Conservation (phyloP, 805 yeast genomes). For the Yamadazyma insecticola region DNA sequence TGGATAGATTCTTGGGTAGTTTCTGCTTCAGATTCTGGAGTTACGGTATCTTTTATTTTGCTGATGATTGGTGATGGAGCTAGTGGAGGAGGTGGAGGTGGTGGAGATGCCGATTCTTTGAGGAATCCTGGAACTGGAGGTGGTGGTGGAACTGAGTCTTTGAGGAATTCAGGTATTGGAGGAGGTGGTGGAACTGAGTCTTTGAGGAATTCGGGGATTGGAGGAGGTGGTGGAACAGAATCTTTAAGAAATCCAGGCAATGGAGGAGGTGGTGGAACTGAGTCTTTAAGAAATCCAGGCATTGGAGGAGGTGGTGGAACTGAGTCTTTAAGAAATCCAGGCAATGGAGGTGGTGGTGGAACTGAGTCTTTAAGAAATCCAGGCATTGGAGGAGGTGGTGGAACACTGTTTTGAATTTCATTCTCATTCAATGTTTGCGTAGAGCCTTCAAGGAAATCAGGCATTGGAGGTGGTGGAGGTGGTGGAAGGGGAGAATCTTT, state of each 20-base stretch:
- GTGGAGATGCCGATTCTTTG: too few relatives aligned
- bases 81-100: slow-evolving; percentile 16
- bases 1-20: slow-evolving; percentile 1
- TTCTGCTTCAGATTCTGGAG: neutral
- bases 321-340: slow-evolving; percentile 10
- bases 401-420: neutral
- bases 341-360: slow-evolving; percentile 17
- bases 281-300: too few relatives aligned
- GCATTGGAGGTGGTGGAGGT: slow-evolving; percentile 5
- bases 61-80: slow-evolving; percentile 12
- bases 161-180: slow-evolving; percentile 6
- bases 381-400: slow-evolving; percentile 8
- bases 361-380: slow-evolving; percentile 7
- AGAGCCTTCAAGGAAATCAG: too few relatives aligned
- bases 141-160: slow-evolving; percentile 2
- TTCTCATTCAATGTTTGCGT: too few relatives aligned
- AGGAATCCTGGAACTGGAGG: slow-evolving; percentile 8
- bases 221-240: slow-evolving; percentile 17
- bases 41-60: neutral
- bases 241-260: too few relatives aligned
- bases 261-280: slow-evolving; percentile 1
- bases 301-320: slow-evolving; percentile 1
- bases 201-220: slow-evolving; percentile 6
- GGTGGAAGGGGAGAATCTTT: slow-evolving; percentile 1
- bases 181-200: too few relatives aligned